Conservation (phyloP, 129 eudicot genomes). For the Daucus carota region DH1_v3.0 NC_030385.2:3019001-3019500, state of each 20-base stretch:
- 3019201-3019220: not conserved
- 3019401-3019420: too few relatives aligned
- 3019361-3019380: too few relatives aligned
- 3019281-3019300: not conserved
- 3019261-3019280: not conserved
- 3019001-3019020: slow-evolving; percentile 3
- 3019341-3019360: too few relatives aligned
- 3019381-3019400: too few relatives aligned
- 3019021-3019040: slow-evolving; percentile 2
- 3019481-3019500: too few relatives aligned
- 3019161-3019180: not conserved
- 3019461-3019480: too few relatives aligned
- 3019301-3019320: too few relatives aligned
- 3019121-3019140: not conserved
- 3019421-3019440: too few relatives aligned
- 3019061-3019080: not conserved
- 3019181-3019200: not conserved
- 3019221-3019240: not conserved
- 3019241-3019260: not conserved
- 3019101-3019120: too few relatives aligned
- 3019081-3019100: not conserved
- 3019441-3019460: too few relatives aligned
- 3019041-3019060: not conserved
- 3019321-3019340: too few relatives aligned
- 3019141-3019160: not conserved